A percentile compares a stretch with the other conserved stretches of the same genome.
These are phyloP conservation scores for Fusarium secorum DNA, from an alignment of 2,329 filamentous ascomycete species.

Conservation along the genomic window DNA sequence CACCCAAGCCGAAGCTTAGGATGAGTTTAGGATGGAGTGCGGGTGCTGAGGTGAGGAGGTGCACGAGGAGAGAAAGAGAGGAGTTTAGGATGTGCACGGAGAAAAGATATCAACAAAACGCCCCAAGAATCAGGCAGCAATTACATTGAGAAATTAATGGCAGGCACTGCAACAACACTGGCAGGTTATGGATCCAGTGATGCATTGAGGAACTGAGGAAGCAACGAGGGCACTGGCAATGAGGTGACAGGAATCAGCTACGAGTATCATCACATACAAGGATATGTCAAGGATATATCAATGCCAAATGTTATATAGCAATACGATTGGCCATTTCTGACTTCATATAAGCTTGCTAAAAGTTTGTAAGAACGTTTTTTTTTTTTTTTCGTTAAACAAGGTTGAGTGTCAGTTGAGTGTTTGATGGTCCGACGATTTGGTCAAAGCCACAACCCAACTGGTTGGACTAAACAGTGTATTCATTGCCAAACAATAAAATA, in stretches of 20 bases:
- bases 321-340: background rate
- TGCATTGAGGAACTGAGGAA: slow-evolving; percentile 3
- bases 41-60: background rate
- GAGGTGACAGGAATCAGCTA: background rate
- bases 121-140: background rate
- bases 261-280: background rate
- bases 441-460: background rate
- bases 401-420: background rate
- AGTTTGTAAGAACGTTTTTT: background rate
- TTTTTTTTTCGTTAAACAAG: background rate
- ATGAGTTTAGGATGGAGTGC: background rate
- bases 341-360: background rate
- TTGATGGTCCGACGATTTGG: background rate
- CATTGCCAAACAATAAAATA: background rate
- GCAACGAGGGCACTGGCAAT: background rate
- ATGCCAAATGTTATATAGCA: background rate
- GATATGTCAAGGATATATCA: background rate
- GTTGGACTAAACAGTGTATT: background rate
- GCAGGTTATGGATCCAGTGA: background rate
- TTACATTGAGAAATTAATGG: background rate
- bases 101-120: slow-evolving; percentile 4
- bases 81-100: background rate
- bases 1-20: background rate
- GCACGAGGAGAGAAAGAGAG: background rate
- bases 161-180: background rate